Base-by-base conservation (phyloP, 148 eudicot species). In the Nepenthes mirabilis region DNA sequence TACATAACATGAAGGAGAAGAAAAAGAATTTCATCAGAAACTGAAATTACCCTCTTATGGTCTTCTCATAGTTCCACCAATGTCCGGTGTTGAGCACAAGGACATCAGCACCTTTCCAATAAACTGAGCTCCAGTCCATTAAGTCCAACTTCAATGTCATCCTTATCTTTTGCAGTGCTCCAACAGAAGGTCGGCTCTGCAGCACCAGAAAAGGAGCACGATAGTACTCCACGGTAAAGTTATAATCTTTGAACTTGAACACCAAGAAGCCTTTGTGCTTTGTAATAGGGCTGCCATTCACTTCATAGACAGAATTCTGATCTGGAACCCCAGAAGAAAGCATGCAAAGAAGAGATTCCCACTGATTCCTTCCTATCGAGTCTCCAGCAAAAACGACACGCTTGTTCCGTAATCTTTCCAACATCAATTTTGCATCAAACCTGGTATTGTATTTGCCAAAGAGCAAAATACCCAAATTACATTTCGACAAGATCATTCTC, bases 41-140 rank as follows among this genome's bases (percentile, higher is more conserved):
- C 52, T 14, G 8, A 49, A 33, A 47, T 68, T 84, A 84, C 97
- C 82, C 85, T 83, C 95, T 79, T 9, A 81, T 40, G 54, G 97
- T 91, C 94, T 91, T 91, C 77, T 91, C 97, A 60, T 88, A 78
- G 71, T 85, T 91, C 98, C 98, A 91, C 98, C 98, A 91, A 56
- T 88, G 98, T 7, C 98, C 98, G 0, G 94, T 81, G 70, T 88
- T 91, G 51, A 91, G 75, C 10, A 88, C 62, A 37, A 91, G 70
- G 13, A 88, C 54, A 79, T 91, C 98, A 1, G 94, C 88, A 66
- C 77, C 75, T 53, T 55, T 77, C 98, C 96, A 91, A 62, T 79
- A 79, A 1, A 40, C 66, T 40, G 76, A 83, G 69, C 57, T 83
- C 96, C 98, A 91, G 65, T 91, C 96, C 86, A 91, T 79, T 67